These are phyloP conservation scores for Tetrapisispora phaffii DNA, from an alignment of 805 yeast genomes.

Conservation along the genomic window DNA sequence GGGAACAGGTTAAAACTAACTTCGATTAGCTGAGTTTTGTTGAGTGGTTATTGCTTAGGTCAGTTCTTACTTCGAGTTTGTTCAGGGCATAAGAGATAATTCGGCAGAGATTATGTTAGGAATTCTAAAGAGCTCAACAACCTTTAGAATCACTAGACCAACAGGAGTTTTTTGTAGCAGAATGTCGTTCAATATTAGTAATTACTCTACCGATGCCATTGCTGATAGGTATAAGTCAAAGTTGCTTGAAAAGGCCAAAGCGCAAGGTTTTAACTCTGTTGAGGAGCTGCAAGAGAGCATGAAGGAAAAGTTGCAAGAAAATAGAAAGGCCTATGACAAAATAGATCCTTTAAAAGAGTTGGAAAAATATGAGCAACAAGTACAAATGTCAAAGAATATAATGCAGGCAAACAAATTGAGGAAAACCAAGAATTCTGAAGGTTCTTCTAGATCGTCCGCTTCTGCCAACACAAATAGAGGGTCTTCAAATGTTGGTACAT, in stretches of 20 bases:
- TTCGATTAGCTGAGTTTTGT: too few relatives aligned
- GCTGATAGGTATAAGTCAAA: constrained; percentile 27
- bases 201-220: constrained; percentile 1
- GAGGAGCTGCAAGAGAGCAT: constrained; percentile 53
- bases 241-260: constrained; percentile 31
- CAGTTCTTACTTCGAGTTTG: too few relatives aligned
- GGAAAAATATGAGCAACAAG: constrained; percentile 42
- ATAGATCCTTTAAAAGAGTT: constrained; percentile 63
- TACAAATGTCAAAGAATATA: constrained; percentile 12
- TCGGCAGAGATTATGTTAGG: background rate
- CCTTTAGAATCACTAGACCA: background rate
- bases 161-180: background rate
- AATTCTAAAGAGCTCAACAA: background rate
- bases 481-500: constrained; percentile 21
- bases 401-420: constrained; percentile 1
- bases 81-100: background rate
- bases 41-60: too few relatives aligned
- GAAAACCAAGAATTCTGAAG: background rate
- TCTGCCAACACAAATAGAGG: constrained; percentile 5
- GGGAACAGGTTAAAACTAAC: too few relatives aligned
- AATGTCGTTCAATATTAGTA: background rate
- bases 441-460: constrained; percentile 6
- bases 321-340: constrained; percentile 46
- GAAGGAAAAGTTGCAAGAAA: constrained; percentile 49
- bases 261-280: constrained; percentile 29